Evolutionary conservation across 345 rosid species (phyloP).

Genomic region (Rhodomyrtus tomentosa): DNA sequence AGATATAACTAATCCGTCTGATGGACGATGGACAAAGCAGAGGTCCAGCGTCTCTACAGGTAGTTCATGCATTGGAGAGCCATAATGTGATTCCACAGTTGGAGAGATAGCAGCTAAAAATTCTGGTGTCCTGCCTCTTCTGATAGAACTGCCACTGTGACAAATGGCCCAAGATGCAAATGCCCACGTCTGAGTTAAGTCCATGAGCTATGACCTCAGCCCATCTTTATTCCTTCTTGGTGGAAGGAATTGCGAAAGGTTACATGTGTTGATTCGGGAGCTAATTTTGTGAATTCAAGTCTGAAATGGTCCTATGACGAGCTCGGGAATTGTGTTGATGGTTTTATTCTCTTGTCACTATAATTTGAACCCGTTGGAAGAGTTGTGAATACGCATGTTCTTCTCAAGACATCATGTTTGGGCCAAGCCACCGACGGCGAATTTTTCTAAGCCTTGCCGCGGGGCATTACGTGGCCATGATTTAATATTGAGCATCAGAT

Average conservation of each 20-base stretch:
- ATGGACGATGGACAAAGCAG: neutral
- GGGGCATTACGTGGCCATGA: neutral
- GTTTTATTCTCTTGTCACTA: neutral
- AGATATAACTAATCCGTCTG: neutral
- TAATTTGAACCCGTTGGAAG: neutral
- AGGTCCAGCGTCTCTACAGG: neutral
- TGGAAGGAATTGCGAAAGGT: fast-evolving
- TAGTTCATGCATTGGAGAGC: neutral
- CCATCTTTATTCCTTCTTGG: too few relatives aligned
- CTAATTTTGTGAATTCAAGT: neutral
- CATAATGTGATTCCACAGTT: neutral
- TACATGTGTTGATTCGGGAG: neutral
- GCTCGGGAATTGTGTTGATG: neutral
- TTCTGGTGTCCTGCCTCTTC: neutral
- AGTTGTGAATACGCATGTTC: neutral
- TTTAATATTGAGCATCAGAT: neutral
- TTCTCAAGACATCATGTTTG: neutral
- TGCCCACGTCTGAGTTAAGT: neutral
- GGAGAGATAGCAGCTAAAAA: neutral
- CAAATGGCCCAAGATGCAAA: neutral
- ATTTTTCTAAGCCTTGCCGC: too few relatives aligned
- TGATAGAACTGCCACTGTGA: neutral
- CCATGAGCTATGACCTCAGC: neutral
- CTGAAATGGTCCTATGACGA: neutral
- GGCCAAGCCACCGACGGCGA: neutral